Percentiles rank a stretch among this genome's conserved stretches.
phyloP scores from a whole-genome alignment of 2,329 filamentous ascomycete genomes.

The Bipolaris victoriae region DNA sequence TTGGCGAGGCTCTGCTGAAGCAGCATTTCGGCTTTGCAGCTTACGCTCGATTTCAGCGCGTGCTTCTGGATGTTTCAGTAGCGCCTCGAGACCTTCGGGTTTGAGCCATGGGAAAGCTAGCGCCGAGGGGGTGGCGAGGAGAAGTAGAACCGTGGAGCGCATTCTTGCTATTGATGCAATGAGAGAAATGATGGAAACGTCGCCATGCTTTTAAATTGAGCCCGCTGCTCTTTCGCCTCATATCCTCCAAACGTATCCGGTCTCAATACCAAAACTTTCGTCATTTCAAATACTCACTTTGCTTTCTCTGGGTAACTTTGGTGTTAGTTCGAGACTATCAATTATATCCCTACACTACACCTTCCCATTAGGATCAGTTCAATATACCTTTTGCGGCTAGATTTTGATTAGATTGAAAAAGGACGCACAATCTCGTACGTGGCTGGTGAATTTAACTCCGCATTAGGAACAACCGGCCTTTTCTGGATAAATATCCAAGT shows the following conservation, averaged over 20 bases:
- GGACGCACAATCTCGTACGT: neutral
- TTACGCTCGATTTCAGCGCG: constrained; percentile 15
- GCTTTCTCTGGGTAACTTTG: neutral
- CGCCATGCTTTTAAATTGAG: neutral
- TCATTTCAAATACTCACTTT: too few species aligned
- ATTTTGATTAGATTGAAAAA: neutral
- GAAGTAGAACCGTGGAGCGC: constrained; percentile 13
- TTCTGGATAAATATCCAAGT: neutral
- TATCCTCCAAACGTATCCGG: neutral
- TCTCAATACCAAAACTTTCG: too few species aligned
- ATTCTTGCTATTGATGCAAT: constrained; percentile 5
- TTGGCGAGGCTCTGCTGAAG: constrained; percentile 6
- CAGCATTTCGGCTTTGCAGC: constrained; percentile 10
- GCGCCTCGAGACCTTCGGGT: constrained; percentile 23
- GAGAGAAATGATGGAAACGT: too few species aligned
- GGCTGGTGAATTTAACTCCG: neutral
- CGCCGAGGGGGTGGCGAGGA: constrained; percentile 11
- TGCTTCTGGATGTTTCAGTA: constrained; percentile 25
- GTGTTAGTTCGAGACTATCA: neutral
- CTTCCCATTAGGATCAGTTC: neutral
- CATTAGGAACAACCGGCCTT: neutral
- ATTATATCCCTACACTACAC: neutral
- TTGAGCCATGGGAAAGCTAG: constrained; percentile 26
- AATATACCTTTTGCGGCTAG: neutral
- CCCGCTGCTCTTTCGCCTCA: neutral